Evolutionary conservation across 1,284 basidiomycete species (phyloP).

Genomic region (Apiotrichum siamense): DNA sequence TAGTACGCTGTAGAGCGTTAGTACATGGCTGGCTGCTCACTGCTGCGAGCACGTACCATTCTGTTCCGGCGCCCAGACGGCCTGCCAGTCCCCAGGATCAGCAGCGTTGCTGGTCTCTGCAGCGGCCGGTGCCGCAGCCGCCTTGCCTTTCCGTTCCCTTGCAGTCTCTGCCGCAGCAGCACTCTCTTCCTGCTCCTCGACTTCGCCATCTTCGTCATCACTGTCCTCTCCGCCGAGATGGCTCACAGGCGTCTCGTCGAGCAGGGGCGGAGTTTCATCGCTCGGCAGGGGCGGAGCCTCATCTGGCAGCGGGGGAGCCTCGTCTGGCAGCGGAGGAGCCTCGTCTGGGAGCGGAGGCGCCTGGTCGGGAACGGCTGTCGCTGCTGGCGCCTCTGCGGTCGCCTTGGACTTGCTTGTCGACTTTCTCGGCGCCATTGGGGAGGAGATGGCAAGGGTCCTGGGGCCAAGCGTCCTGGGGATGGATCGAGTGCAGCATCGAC

Average conservation of each 20-base stretch:
- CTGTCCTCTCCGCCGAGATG: conserved; percentile 16
- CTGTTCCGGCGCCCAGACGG: conserved; percentile 72
- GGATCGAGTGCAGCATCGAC: too few species aligned
- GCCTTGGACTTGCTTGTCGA: background rate
- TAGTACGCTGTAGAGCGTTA: conserved; percentile 63
- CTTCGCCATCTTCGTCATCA: conserved; percentile 7
- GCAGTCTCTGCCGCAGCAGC: too few species aligned
- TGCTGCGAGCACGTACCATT: conserved; percentile 46
- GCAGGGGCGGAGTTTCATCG: conserved; percentile 2
- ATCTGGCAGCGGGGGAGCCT: conserved; percentile 4
- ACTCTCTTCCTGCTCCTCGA: conserved; percentile 6
- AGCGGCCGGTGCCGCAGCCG: too few species aligned
- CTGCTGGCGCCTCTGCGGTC: background rate
- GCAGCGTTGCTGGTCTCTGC: background rate
- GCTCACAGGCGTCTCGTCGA: conserved; percentile 14
- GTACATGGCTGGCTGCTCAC: background rate
- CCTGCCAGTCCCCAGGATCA: conserved; percentile 59
- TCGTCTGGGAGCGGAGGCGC: conserved; percentile 5
- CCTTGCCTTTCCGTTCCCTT: conserved; percentile 10
- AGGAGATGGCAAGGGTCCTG: background rate
- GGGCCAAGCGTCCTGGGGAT: too few species aligned
- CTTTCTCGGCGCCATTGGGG: background rate
- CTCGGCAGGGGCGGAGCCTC: conserved; percentile 4
- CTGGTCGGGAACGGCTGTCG: conserved; percentile 1
- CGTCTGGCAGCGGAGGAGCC: conserved; percentile 10